A percentile compares a stretch with the other conserved stretches of the same genome.
Conservation (phyloP, 2,329 filamentous ascomycete species). For the Amphichorda felina region DNA sequence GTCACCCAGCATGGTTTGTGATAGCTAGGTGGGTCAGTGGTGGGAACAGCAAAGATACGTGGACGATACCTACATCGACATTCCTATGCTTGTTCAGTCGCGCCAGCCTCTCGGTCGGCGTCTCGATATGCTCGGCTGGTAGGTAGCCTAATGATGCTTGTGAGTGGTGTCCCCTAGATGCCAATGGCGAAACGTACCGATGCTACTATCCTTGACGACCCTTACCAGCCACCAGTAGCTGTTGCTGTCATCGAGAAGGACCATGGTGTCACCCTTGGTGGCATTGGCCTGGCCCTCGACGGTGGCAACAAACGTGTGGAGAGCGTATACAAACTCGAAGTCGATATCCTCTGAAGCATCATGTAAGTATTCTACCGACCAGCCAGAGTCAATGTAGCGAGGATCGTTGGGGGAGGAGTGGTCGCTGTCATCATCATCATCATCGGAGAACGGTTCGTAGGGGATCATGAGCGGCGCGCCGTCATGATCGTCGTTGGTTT, state of each 20-base stretch:
- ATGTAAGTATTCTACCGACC: slow-evolving; percentile 78
- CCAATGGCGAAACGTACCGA: slow-evolving; percentile 36
- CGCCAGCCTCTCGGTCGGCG: slow-evolving; percentile 85
- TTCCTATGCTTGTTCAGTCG: slow-evolving; percentile 96
- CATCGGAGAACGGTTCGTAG: slow-evolving; percentile 27
- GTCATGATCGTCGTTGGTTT: slow-evolving; percentile 13
- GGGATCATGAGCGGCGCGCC: slow-evolving; percentile 26
- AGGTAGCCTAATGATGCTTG: slow-evolving; percentile 61
- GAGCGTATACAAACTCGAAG: slow-evolving; percentile 97
- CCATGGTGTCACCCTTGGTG: slow-evolving; percentile 97
- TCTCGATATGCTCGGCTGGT: slow-evolving; percentile 96
- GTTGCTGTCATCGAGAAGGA: slow-evolving; percentile 94
- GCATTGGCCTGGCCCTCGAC: slow-evolving; percentile 98
- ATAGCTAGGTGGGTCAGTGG: slow-evolving; percentile 30
- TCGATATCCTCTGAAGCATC: slow-evolving; percentile 92
- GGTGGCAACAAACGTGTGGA: slow-evolving; percentile 95
- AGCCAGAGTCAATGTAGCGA: slow-evolving; percentile 59
- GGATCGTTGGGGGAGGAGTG: slow-evolving; percentile 42
- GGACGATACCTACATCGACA: slow-evolving; percentile 61
- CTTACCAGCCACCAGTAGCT: slow-evolving; percentile 99
- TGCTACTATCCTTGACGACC: slow-evolving; percentile 95
- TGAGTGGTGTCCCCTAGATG: background rate
- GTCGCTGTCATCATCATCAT: slow-evolving; percentile 44
- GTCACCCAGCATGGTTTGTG: slow-evolving; percentile 51
- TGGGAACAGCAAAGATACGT: background rate